Evolutionary conservation across 2,329 filamentous ascomycete species (phyloP).

Genomic region (Scedosporium apiospermum): DNA sequence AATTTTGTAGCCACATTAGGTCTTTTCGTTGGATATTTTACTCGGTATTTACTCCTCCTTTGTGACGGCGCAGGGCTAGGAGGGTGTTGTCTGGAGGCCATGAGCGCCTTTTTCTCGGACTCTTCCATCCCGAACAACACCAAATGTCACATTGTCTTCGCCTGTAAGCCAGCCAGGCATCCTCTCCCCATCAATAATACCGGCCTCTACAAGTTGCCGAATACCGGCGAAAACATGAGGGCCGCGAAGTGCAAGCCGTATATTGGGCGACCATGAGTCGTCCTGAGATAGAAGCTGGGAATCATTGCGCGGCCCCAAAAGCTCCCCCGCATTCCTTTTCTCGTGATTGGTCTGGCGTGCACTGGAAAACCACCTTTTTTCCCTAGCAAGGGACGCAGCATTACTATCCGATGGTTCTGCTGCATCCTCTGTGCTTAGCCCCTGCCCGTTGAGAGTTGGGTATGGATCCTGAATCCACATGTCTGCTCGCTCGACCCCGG

Average conservation of each 20-base stretch:
- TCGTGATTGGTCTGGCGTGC: conserved; percentile 11
- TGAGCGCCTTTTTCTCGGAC: conserved; percentile 37
- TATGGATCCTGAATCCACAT: conserved; percentile 51
- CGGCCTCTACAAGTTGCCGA: conserved; percentile 65
- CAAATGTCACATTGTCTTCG: conserved; percentile 69
- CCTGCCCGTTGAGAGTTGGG: conserved; percentile 20
- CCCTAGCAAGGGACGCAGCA: not conserved
- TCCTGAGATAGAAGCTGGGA: conserved; percentile 6
- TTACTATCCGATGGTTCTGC: not conserved
- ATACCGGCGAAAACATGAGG: conserved; percentile 74
- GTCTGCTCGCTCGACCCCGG: conserved; percentile 52
- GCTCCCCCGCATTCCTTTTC: no score
- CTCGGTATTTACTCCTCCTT: no score
- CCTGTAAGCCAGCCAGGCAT: conserved; percentile 92
- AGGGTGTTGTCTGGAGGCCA: no score
- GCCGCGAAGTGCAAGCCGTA: conserved; percentile 63
- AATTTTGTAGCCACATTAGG: not conserved
- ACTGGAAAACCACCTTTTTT: conserved; percentile 18
- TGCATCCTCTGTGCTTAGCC: conserved; percentile 13
- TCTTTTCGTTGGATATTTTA: conserved; percentile 6
- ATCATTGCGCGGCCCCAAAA: no score
- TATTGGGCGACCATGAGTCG: conserved; percentile 21
- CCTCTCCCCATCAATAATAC: conserved; percentile 62
- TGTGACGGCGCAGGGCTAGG: no score
- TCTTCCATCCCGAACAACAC: conserved; percentile 57